Evolutionary conservation across 192 early-diverging fungal genomes (phyloP).

Genomic region (Entophlyctis luteolus): DNA sequence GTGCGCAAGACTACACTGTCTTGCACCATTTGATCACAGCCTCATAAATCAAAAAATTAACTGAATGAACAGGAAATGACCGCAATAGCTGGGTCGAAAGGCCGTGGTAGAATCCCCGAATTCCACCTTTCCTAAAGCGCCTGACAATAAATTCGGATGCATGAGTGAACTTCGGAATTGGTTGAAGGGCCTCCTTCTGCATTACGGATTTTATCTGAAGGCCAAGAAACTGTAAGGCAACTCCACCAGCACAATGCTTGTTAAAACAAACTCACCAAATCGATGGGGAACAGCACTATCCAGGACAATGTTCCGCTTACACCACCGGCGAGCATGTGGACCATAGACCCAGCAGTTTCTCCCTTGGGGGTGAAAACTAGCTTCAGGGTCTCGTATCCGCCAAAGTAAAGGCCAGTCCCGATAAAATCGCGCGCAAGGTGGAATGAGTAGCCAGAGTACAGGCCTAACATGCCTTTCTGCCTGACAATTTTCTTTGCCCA

Average conservation of each 20-base stretch:
- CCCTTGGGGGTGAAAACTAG: constrained; percentile 19
- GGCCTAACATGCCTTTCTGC: constrained; percentile 40
- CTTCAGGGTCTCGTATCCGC: constrained; percentile 47
- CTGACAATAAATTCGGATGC: constrained; percentile 33
- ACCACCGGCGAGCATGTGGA: constrained; percentile 50
- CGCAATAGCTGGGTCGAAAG: constrained; percentile 47
- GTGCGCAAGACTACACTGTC: too few species aligned
- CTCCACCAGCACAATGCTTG: too few species aligned
- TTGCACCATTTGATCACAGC: constrained; percentile 18
- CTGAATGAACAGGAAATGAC: constrained; percentile 46
- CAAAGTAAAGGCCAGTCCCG: constrained; percentile 49
- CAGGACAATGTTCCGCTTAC: constrained; percentile 45
- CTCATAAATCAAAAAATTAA: constrained; percentile 46
- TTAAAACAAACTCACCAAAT: constrained; percentile 41
- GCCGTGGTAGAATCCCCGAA: constrained; percentile 48
- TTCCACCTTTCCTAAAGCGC: constrained; percentile 33
- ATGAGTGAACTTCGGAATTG: constrained; percentile 35
- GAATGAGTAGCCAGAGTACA: constrained; percentile 41
- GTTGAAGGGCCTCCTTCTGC: constrained; percentile 46
- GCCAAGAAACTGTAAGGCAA: too few species aligned
- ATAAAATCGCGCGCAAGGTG: constrained; percentile 41
- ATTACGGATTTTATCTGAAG: constrained; percentile 47
- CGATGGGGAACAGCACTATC: constrained; percentile 54
- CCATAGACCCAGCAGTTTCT: constrained; percentile 25
- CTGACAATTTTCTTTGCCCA: constrained; percentile 41